A percentile compares a stretch with the other conserved stretches of the same genome.
Conservation (phyloP, 1,284 basidiomycete species). For the Malassezia dermatis region DNA sequence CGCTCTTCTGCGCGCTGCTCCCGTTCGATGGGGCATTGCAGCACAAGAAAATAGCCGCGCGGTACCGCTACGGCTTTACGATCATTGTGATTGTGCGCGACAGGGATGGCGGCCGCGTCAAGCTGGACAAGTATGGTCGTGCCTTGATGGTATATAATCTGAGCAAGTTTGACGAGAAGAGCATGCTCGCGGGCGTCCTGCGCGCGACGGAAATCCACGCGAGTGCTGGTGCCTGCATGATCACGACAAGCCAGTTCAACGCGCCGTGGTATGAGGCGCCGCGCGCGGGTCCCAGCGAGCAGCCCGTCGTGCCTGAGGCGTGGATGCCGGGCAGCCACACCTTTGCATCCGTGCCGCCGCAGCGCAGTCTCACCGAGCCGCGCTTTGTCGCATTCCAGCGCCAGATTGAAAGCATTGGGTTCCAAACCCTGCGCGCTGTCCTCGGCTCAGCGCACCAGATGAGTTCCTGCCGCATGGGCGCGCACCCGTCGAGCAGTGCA, state of each 20-base stretch:
- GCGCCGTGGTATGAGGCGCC: conserved; percentile 27
- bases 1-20: conserved; percentile 43
- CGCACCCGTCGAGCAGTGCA: conserved; percentile 42
- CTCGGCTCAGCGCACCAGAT: conserved; percentile 48
- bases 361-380: conserved; percentile 30
- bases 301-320: conserved; percentile 8
- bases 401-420: conserved; percentile 31
- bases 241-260: conserved; percentile 46
- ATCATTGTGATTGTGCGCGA: conserved; percentile 45
- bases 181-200: conserved; percentile 48
- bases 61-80: conserved; percentile 42
- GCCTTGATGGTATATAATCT: conserved; percentile 49
- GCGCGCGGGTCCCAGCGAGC: conserved; percentile 5
- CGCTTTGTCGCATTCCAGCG: conserved; percentile 39
- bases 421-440: conserved; percentile 20
- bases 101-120: conserved; percentile 45
- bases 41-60: conserved; percentile 48
- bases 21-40: conserved; percentile 45
- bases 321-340: conserved; percentile 30
- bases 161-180: conserved; percentile 47
- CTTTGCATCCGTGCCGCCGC: conserved; percentile 24
- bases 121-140: conserved; percentile 47
- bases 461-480: conserved; percentile 50
- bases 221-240: conserved; percentile 49
- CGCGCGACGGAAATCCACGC: conserved; percentile 49